These are phyloP conservation scores for Magnusiomyces fungicola DNA, from an alignment of 1,139 yeast genomes.

Conservation along the genomic window DNA sequence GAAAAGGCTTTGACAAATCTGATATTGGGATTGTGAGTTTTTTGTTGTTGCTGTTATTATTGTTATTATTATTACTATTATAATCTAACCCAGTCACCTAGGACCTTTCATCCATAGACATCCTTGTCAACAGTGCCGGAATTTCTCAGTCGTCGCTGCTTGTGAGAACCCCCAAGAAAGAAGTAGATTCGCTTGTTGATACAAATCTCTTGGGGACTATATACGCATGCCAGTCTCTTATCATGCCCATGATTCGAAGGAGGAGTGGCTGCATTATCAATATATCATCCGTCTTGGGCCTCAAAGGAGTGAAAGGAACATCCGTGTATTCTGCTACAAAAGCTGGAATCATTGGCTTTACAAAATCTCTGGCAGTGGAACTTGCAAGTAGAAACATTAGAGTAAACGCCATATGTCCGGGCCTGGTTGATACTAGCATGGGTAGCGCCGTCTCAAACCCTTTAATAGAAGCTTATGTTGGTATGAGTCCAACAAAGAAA, in stretches of 20 bases:
- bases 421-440: conserved; percentile 77
- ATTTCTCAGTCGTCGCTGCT: conserved; percentile 56
- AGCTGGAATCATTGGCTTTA: conserved; percentile 62
- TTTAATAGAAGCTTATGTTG: conserved; percentile 17
- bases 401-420: conserved; percentile 66
- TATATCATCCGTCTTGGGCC: conserved; percentile 64
- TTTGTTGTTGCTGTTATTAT: not conserved
- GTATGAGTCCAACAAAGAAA: conserved; percentile 23
- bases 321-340: conserved; percentile 74
- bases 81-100: not conserved
- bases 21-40: conserved; percentile 16
- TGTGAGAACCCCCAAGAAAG: conserved; percentile 37
- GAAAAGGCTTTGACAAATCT: conserved; percentile 24
- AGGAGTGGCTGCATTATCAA: conserved; percentile 46
- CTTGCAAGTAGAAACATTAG: conserved; percentile 43
- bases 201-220: conserved; percentile 66
- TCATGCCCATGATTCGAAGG: conserved; percentile 43
- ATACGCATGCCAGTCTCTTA: conserved; percentile 43
- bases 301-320: conserved; percentile 50
- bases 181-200: conserved; percentile 45
- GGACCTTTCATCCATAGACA: conserved; percentile 29
- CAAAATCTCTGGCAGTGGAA: conserved; percentile 58
- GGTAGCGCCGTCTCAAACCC: conserved; percentile 18
- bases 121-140: conserved; percentile 79
- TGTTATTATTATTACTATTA: not conserved